Percentiles rank a stretch among this genome's conserved stretches.
Evolutionary conservation across 768 basidiomycete species (phyloP).

Genomic region (Amyloporia xantha): DNA sequence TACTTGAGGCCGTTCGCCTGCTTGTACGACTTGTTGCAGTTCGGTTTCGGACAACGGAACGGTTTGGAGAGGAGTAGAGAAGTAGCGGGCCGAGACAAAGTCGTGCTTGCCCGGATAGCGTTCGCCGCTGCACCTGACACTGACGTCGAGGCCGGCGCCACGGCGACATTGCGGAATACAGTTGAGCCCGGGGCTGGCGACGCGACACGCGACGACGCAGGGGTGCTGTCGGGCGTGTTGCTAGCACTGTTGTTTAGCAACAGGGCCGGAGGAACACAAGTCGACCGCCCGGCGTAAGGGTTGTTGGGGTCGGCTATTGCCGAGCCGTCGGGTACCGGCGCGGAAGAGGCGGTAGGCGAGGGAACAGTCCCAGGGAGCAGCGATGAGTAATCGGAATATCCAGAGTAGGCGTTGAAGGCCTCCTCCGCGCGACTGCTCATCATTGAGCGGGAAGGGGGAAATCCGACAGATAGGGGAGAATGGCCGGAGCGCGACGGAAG

Average conservation of each 20-base stretch:
- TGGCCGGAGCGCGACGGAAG: slow-evolving; percentile 37
- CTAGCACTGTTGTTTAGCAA: slow-evolving; percentile 43
- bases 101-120: slow-evolving; percentile 35
- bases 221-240: slow-evolving; percentile 42
- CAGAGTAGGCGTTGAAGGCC: slow-evolving; percentile 64
- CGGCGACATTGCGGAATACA: slow-evolving; percentile 15
- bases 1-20: slow-evolving; percentile 95
- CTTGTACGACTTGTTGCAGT: slow-evolving; percentile 95
- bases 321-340: slow-evolving; percentile 10
- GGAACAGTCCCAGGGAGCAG: slow-evolving; percentile 52
- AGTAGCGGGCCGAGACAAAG: slow-evolving; percentile 44
- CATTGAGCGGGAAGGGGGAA: slow-evolving; percentile 26
- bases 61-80: slow-evolving; percentile 75
- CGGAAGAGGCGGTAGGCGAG: slow-evolving; percentile 9
- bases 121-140: slow-evolving; percentile 15
- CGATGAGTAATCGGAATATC: slow-evolving; percentile 58
- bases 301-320: slow-evolving; percentile 21
- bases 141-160: slow-evolving; percentile 23
- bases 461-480: slow-evolving; percentile 30
- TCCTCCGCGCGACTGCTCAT: slow-evolving; percentile 33
- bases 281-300: slow-evolving; percentile 28
- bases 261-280: slow-evolving; percentile 61
- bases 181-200: slow-evolving; percentile 23
- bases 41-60: slow-evolving; percentile 89
- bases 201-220: slow-evolving; percentile 39